These are phyloP conservation scores for Hypoxylon sp. DNA, from an alignment of 2,329 filamentous ascomycete genomes.

Conservation along the genomic window DNA sequence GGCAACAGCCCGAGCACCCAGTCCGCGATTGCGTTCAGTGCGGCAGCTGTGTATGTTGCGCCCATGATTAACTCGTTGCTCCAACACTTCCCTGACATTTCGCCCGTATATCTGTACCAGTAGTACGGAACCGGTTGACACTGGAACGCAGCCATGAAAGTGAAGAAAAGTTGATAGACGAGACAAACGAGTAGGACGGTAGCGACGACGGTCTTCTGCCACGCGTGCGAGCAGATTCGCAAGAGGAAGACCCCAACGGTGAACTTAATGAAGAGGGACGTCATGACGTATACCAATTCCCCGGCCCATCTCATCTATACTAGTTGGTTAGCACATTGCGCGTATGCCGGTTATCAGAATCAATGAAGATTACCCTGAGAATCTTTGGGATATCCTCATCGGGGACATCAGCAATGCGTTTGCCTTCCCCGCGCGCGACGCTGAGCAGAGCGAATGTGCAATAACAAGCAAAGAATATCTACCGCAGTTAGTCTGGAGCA, in stretches of 20 bases:
- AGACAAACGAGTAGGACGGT: constrained; percentile 53
- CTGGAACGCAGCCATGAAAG: constrained; percentile 58
- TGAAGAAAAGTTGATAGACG: constrained; percentile 56
- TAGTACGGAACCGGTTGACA: constrained; percentile 58
- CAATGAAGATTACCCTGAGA: constrained; percentile 43
- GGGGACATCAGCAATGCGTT: constrained; percentile 41
- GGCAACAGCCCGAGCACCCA: constrained; percentile 58
- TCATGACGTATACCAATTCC: constrained; percentile 58
- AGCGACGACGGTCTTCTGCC: constrained; percentile 57
- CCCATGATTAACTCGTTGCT: constrained; percentile 50
- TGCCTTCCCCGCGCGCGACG: constrained; percentile 48
- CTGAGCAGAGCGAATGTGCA: constrained; percentile 44
- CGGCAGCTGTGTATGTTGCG: constrained; percentile 57
- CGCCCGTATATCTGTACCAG: constrained; percentile 56
- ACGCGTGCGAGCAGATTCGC: constrained; percentile 55
- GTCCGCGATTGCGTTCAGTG: constrained; percentile 55
- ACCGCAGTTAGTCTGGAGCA: constrained; percentile 27
- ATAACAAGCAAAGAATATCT: constrained; percentile 46
- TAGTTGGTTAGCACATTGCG: neutral
- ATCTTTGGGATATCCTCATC: constrained; percentile 43
- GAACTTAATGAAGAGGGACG: constrained; percentile 58
- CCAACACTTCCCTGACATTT: constrained; percentile 54
- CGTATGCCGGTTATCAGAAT: neutral
- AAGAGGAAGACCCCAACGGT: constrained; percentile 59
- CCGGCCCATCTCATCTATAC: constrained; percentile 55